Base-by-base conservation (phyloP, 2,329 filamentous ascomycete species). In the Claviceps monticola region DNA sequence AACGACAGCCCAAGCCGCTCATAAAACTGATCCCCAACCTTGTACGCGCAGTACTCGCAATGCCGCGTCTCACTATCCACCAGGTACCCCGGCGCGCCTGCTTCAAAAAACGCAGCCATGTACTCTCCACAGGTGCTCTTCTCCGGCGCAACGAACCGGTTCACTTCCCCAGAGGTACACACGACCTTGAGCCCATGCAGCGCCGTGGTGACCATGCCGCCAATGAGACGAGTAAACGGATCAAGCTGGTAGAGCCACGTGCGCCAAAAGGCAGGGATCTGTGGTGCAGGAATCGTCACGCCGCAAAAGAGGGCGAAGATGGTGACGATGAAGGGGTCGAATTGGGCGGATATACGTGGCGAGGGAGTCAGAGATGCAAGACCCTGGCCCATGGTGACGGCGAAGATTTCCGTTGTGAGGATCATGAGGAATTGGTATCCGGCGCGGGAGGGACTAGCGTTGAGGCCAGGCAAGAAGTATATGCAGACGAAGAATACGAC, bases 401-500 rank as follows among this genome's bases (percentile, higher is more conserved):
- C 82, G 69, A 95, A 95, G 48, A 94, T 65, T 64, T 95, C 88
- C 0, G 86, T 91, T 59, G 91, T 76, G 51, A 95, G 74, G 4
- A 94, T 69, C 70, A 94, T 88, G 63, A 95, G 73, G 75, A 94
- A 94, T 64, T 91, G 86, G 67, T 90, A 93, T 0, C 88, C 89
- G 0, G 88, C 86, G 4, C 86, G 79, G 2, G 73, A 75, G 0
- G 80, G 68, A 0, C 75, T 75, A 3, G 66, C 61, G 58, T 83
- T 78, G 64, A 95, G 80, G 0, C 86, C 86, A 0, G 88, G 86
- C 63, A 93, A 84, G 67, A 84, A 95, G 74, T 95, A 95, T 3
- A 95, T 67, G 0, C 85, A 87, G 1, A 94, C 61, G 74, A 86
- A 95, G 74, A 94, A 94, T 52, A 71, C 73, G 8, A 93, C 80